phyloP scores from a whole-genome alignment of 1,284 basidiomycete species.

The Acaromyces ingoldii region DNA sequence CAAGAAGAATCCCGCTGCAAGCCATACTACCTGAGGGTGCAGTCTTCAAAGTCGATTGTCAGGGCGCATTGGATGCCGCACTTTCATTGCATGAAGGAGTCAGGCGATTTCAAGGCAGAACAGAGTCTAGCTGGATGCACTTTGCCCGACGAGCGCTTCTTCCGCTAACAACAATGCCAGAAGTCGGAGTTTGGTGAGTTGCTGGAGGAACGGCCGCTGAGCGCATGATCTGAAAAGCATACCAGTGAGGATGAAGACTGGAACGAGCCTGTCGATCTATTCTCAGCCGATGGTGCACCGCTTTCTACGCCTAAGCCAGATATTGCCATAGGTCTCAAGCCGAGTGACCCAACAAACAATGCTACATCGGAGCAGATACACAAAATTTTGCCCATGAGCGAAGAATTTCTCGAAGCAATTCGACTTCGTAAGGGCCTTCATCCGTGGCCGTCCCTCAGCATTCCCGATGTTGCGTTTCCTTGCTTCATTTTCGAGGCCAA shows the following conservation, averaged over 20 bases:
- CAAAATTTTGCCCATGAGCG: not conserved
- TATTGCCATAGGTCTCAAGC: not conserved
- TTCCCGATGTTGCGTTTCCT: not conserved
- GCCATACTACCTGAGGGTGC: not conserved
- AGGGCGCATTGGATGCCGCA: not conserved
- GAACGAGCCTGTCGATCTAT: not conserved
- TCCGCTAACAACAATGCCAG: not conserved
- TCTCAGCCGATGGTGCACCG: not conserved
- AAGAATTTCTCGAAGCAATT: not conserved
- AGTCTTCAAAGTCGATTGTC: not conserved
- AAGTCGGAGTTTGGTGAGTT: not conserved
- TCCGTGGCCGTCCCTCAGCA: not conserved
- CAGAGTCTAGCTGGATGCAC: not conserved
- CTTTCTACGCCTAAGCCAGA: not conserved
- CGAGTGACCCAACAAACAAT: not conserved
- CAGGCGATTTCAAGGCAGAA: no score
- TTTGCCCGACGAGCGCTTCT: not conserved
- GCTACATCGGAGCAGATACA: not conserved
- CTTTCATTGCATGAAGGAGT: not conserved
- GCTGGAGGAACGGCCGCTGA: not conserved
- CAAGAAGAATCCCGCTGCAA: not conserved
- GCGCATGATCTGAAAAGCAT: not conserved
- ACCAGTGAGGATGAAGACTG: not conserved
- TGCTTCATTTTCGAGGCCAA: not conserved
- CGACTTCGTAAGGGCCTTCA: not conserved